Evolutionary conservation across 805 yeast genomes (phyloP).

Genomic region (Henningerozyma blattae): DNA sequence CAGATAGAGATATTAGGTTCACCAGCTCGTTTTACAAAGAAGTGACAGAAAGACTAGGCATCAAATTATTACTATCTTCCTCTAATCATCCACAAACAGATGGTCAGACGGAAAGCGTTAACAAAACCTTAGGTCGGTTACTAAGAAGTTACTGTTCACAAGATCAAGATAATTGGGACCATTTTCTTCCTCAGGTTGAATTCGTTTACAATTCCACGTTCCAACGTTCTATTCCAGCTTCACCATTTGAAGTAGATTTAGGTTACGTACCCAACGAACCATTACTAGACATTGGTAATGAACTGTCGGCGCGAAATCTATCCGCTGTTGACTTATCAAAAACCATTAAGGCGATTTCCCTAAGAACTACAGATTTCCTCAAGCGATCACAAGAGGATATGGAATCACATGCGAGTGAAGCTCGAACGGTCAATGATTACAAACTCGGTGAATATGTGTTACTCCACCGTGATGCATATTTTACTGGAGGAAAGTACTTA

Average conservation of each 20-base stretch:
- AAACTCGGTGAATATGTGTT: conserved; percentile 1
- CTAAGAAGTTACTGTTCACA: background rate
- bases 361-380: conserved; percentile 2
- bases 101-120: conserved; percentile 4
- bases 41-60: too few relatives aligned
- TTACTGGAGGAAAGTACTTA: background rate
- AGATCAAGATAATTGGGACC: conserved; percentile 1
- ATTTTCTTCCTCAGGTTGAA: conserved; percentile 1
- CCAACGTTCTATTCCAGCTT: background rate
- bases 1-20: conserved; percentile 2
- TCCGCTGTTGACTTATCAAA: conserved; percentile 1
- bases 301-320: background rate
- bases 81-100: conserved; percentile 4
- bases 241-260: conserved; percentile 3
- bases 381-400: background rate
- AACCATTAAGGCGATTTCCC: background rate
- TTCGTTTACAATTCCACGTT: conserved; percentile 1
- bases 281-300: background rate
- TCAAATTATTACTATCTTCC: too few relatives aligned
- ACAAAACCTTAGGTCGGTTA: conserved; percentile 1
- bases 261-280: conserved; percentile 4
- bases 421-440: background rate
- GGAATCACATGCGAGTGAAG: background rate
- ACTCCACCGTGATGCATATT: conserved; percentile 3
- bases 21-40: background rate